Evolutionary conservation across 108 stramenopile species (phyloP).

Genomic region (Nannochloropsis granulata): DNA sequence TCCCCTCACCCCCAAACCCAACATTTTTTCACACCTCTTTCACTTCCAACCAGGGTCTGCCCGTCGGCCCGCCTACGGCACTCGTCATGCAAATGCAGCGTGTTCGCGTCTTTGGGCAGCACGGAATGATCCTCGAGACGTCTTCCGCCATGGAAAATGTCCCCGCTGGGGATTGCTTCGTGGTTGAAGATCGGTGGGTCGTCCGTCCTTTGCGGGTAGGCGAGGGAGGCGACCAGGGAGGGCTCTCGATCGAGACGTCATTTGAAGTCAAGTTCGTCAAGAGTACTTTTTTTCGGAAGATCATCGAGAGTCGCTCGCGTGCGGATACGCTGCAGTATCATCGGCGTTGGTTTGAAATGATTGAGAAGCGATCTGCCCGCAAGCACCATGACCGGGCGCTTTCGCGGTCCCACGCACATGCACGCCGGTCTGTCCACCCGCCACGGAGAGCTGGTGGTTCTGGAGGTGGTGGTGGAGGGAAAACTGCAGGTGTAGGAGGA

Average conservation of each 20-base stretch:
- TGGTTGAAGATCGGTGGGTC: conserved; percentile 34
- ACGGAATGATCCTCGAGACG: conserved; percentile 32
- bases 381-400: background rate
- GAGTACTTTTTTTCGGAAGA: conserved; percentile 22
- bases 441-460: background rate
- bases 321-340: background rate
- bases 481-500: background rate
- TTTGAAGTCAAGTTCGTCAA: conserved; percentile 32
- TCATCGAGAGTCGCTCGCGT: background rate
- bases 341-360: background rate
- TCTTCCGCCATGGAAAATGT: conserved; percentile 38
- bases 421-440: background rate
- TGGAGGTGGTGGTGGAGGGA: background rate
- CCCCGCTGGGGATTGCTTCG: conserved; percentile 34
- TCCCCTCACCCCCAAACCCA: background rate
- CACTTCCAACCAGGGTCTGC: background rate
- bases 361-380: background rate
- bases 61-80: background rate
- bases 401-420: background rate
- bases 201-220: background rate
- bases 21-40: background rate
- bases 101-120: conserved; percentile 16
- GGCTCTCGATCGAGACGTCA: background rate
- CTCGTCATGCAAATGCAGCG: background rate
- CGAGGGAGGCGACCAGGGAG: background rate